Evolutionary conservation across 257 asterid genomes (phyloP).

Genomic region (Cynanchum wilfordii): DNA sequence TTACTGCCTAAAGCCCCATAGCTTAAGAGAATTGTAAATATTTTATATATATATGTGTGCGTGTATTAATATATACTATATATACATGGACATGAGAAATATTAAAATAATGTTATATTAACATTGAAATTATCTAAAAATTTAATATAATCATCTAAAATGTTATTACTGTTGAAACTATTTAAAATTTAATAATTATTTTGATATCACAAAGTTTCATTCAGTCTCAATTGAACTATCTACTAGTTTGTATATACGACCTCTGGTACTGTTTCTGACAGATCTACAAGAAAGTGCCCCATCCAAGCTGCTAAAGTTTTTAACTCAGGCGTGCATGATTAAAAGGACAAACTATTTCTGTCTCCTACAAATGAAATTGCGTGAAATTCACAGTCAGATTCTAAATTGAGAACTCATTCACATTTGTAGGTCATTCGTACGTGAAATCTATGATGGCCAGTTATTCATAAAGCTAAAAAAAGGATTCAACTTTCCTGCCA

Average conservation of each 20-base stretch:
- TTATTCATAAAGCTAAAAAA: constrained; percentile 76
- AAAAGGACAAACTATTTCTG: neutral
- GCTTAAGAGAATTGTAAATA: too few relatives aligned
- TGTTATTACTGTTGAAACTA: too few relatives aligned
- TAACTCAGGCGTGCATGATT: neutral
- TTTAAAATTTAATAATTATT: too few relatives aligned
- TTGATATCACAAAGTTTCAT: neutral
- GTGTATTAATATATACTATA: too few relatives aligned
- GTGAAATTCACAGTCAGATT: neutral
- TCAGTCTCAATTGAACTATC: neutral
- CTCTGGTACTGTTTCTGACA: neutral
- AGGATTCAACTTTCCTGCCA: constrained; percentile 78
- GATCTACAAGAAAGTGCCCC: neutral
- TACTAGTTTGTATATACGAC: neutral
- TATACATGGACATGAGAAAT: too few relatives aligned
- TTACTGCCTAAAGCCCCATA: too few relatives aligned
- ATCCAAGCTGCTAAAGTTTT: neutral
- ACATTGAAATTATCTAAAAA: too few relatives aligned
- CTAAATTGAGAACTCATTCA: neutral
- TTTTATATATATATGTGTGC: too few relatives aligned
- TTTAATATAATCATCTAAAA: too few relatives aligned
- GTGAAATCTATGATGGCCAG: constrained; percentile 93
- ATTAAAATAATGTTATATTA: too few relatives aligned
- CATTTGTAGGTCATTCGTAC: constrained; percentile 67
- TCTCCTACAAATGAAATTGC: constrained; percentile 10